These are phyloP conservation scores for Gossypium davidsonii DNA, from an alignment of 441 rosid species.

Conservation along the genomic window DNA sequence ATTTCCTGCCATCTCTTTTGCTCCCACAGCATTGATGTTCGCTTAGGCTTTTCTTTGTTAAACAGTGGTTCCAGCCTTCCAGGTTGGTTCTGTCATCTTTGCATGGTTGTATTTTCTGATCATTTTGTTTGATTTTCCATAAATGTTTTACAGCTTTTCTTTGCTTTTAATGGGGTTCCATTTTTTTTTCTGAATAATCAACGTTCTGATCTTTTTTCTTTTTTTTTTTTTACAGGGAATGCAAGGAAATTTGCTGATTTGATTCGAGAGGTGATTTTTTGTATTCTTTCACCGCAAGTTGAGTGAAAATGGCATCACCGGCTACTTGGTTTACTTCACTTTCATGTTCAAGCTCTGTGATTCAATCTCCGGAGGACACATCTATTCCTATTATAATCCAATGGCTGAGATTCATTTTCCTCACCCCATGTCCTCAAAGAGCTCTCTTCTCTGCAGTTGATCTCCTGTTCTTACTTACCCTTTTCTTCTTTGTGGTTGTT, in stretches of 20 bases:
- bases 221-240: not conserved
- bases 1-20: not conserved
- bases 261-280: not conserved
- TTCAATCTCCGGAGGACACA: conserved; percentile 24
- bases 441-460: conserved; percentile 46
- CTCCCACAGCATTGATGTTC: not conserved
- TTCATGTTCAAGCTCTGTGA: conserved; percentile 48
- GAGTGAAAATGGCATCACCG: conserved; percentile 20
- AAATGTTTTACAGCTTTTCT: not conserved
- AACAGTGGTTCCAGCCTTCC: not conserved
- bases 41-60: not conserved
- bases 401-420: conserved; percentile 66
- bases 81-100: not conserved
- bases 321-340: conserved; percentile 45
- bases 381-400: conserved; percentile 39
- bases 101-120: not conserved
- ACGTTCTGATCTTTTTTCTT: not conserved
- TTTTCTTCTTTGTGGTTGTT: conserved; percentile 34
- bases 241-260: too few species aligned
- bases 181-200: not conserved
- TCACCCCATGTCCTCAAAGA: conserved; percentile 83
- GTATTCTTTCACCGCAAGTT: not conserved
- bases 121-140: not conserved
- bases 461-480: conserved; percentile 43
- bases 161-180: not conserved